Evolutionary conservation across 176 grass and related monocot species (phyloP).

Genomic region (Carex pumila): DNA sequence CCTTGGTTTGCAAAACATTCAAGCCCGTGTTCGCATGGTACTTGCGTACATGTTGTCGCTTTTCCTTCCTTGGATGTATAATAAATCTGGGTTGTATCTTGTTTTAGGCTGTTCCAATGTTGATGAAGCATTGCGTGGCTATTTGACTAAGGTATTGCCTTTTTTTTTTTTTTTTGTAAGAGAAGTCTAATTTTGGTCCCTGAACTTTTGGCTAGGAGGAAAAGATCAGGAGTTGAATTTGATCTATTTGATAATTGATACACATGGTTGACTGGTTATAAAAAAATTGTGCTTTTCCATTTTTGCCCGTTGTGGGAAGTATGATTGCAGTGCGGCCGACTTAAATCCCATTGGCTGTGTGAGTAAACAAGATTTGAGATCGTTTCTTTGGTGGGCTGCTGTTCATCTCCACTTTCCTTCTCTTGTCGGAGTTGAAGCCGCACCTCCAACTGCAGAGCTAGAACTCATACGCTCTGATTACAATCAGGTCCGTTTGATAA

Average conservation of each 20-base stretch:
- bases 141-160: constrained; percentile 87
- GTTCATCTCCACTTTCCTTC: constrained; percentile 85
- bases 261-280: neutral
- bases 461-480: constrained; percentile 82
- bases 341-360: constrained; percentile 97
- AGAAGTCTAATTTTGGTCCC: neutral
- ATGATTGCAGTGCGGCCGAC: constrained; percentile 97
- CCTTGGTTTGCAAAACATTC: constrained; percentile 96
- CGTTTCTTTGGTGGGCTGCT: constrained; percentile 83
- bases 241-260: neutral
- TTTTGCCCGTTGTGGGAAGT: constrained; percentile 34
- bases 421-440: constrained; percentile 86
- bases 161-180: neutral
- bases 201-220: neutral
- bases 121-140: constrained; percentile 92
- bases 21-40: constrained; percentile 98
- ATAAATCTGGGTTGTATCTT: constrained; percentile 97
- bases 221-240: neutral
- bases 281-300: neutral
- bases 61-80: constrained; percentile 94
- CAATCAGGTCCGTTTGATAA: constrained; percentile 44
- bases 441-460: constrained; percentile 92
- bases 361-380: constrained; percentile 86
- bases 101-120: constrained; percentile 95
- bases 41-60: constrained; percentile 94